A percentile compares a stretch with the other conserved stretches of the same genome.
These are phyloP conservation scores for Scutellaria baicalensis DNA, from an alignment of 257 asterid genomes.

Conservation along the genomic window DNA sequence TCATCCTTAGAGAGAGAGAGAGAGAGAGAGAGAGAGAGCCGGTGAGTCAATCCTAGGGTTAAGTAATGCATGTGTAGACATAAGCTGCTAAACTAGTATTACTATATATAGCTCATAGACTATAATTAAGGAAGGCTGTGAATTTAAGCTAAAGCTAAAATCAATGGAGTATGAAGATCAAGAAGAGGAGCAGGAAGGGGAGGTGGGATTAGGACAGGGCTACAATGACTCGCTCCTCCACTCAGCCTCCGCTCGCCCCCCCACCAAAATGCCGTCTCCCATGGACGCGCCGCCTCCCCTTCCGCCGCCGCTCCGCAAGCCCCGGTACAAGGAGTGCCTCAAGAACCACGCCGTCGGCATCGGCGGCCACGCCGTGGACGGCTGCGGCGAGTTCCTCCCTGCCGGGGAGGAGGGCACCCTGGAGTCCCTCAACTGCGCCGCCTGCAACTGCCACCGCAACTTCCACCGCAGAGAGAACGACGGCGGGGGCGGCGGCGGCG, in stretches of 20 bases:
- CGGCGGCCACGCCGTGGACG: slow-evolving; percentile 73
- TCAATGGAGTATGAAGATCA: slow-evolving; percentile 60
- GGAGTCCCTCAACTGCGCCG: slow-evolving; percentile 64
- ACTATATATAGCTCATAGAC: slow-evolving; percentile 14
- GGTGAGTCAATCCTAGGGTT: slow-evolving; percentile 21
- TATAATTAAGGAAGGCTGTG: slow-evolving; percentile 2
- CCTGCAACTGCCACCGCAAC: slow-evolving; percentile 80
- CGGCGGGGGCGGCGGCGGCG: slow-evolving; percentile 6
- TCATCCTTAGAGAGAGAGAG: too few species aligned
- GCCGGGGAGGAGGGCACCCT: slow-evolving; percentile 67
- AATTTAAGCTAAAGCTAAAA: slow-evolving; percentile 12
- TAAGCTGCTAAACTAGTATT: not conserved
- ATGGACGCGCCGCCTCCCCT: slow-evolving; percentile 17
- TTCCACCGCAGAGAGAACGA: slow-evolving; percentile 66
- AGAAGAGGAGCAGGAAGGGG: slow-evolving; percentile 44
- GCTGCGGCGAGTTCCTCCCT: slow-evolving; percentile 74
- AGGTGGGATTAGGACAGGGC: slow-evolving; percentile 20
- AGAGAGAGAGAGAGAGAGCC: not conserved
- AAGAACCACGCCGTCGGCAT: slow-evolving; percentile 75
- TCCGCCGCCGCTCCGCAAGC: slow-evolving; percentile 27
- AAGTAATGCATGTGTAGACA: slow-evolving; percentile 5
- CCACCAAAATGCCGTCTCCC: slow-evolving; percentile 18
- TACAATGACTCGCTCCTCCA: slow-evolving; percentile 18
- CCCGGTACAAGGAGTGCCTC: slow-evolving; percentile 54
- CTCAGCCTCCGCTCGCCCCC: slow-evolving; percentile 21